Evolutionary conservation across 225 moss, liverwort and hornwort genomes (phyloP).

Genomic region (Thuidium tamariscinum): DNA sequence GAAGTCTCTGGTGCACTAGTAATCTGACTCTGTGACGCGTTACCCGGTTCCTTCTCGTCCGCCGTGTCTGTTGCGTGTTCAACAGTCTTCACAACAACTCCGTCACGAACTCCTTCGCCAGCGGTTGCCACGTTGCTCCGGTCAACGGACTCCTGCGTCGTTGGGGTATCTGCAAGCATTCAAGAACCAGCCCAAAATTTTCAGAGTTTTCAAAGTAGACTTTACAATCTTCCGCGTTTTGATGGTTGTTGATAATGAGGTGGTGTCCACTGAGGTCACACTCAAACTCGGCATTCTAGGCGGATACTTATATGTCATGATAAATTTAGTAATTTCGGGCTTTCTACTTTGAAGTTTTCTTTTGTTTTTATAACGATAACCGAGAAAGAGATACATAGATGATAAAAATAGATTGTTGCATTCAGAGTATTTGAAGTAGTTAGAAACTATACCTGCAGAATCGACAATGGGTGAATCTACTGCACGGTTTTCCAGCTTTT

Average conservation of each 20-base stretch:
- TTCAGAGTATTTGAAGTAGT: too few relatives aligned
- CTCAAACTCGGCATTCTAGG: too few relatives aligned
- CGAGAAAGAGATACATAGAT: too few relatives aligned
- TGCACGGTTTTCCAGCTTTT: background rate
- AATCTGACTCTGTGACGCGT: background rate
- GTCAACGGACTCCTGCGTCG: background rate
- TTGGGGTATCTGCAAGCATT: constrained; percentile 3
- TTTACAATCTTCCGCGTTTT: too few relatives aligned
- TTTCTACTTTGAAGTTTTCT: too few relatives aligned
- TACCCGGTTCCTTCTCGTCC: background rate
- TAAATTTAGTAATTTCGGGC: too few relatives aligned
- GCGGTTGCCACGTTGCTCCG: constrained; percentile 3
- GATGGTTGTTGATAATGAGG: too few relatives aligned
- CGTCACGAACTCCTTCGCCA: constrained; percentile 6
- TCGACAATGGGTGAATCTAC: background rate
- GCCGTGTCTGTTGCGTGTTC: background rate
- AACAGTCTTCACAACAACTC: background rate
- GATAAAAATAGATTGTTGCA: too few relatives aligned
- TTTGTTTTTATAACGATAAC: too few relatives aligned
- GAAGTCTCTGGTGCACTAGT: constrained; percentile 1
- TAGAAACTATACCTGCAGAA: background rate
- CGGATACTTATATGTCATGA: too few relatives aligned
- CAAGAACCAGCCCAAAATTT: background rate
- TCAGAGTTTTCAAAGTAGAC: background rate
- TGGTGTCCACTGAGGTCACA: too few relatives aligned